Evolutionary conservation across 768 basidiomycete species (phyloP), one percentile per base, ranked within the genome.

Genomic region (Pleurotus salmoneostramineus): DNA sequence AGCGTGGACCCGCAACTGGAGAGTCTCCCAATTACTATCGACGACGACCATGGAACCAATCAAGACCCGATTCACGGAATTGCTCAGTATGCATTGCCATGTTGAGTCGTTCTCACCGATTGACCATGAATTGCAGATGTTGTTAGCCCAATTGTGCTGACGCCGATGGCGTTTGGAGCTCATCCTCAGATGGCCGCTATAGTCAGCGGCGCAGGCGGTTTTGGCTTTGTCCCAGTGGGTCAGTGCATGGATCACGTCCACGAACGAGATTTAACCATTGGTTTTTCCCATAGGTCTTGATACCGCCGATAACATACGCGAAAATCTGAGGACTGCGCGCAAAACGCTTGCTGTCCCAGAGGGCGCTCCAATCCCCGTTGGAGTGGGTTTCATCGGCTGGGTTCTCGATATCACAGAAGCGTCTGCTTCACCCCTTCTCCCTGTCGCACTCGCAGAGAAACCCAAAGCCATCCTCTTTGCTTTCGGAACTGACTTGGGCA

Each of bases 361-460:
- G 27, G 61, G 60, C 6, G 69, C 66, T 1, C 70, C 74, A 3
- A 72, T 82, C 40, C 82, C 82, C 3, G 63, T 85, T 44, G 86
- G 84, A 5, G 73, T 83, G 27, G 87, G 85, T 1, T 82, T 81
- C 63, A 62, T 87, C 35, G 74, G 74, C 6, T 88, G 81, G 81
- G 70, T 74, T 46, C 70, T 87, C 6, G 84, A 88, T 17, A 66
- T 71, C 21, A 69, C 75, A 1, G 69, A 69, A 8, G 58, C 50
- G 6, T 64, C 70, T 5, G 72, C 74, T 4, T 67, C 70, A 12
- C 67, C 67, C 5, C 47, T 74, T 17, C 63, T 83, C 17, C 66
- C 68, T 8, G 65, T 66, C 14, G 72, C 76, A 15, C 71, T 84
- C 42, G 74, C 75, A 51, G 68, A 72, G 54, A 62, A 67, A 3